Base-by-base conservation (phyloP, 805 yeast species). In the Metschnikowia lochheadii region DNA sequence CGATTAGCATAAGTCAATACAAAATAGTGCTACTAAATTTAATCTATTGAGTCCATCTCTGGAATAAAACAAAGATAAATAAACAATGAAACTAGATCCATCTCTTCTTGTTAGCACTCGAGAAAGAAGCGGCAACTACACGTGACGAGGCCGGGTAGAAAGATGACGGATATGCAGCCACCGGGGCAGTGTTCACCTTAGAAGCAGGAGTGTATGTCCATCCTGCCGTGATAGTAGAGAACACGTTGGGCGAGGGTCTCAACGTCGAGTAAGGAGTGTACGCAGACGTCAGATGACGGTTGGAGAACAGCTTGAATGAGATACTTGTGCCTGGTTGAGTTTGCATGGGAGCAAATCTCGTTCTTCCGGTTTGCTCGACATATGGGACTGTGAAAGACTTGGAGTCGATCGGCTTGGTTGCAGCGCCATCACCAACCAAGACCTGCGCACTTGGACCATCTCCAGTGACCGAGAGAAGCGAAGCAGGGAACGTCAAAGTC, bases 311-410 rank as follows among this genome's bases (percentile, higher is more conserved):
- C 8, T 85, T 76, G 36, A 74, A 80, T 0, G 96, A 87, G 23
- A 89, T 80, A 8, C 69, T 70, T 1, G 86, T 62, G 3, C 85
- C 87, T 5, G 99, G 97, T 68, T 89, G 96, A 52, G 75, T 65
- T 70, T 91, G 97, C 96, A 90, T 89, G 48, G 97, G 97, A 1
- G 98, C 97, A 66, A 70, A 88, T 59, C 91, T 79, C 8, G 87
- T 81, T 18, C 58, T 67, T 31, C 96, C 96, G 0, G 94, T 85
- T 70, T 92, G 98, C 59, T 59, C 55, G 2, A 88, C 79, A 69
- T 91, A 92, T 2, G 95, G 78, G 6, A 90, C 70, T 2, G 84
- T 63, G 65, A 85, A 85, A 2, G 89, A 83, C 11, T 64, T 67
- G 1, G 75, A 61, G 58, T 69, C 56, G 38, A 66, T 40, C 11